phyloP scores from a whole-genome alignment of 257 asterid genomes.

The Ajuga chamaepitys region DNA sequence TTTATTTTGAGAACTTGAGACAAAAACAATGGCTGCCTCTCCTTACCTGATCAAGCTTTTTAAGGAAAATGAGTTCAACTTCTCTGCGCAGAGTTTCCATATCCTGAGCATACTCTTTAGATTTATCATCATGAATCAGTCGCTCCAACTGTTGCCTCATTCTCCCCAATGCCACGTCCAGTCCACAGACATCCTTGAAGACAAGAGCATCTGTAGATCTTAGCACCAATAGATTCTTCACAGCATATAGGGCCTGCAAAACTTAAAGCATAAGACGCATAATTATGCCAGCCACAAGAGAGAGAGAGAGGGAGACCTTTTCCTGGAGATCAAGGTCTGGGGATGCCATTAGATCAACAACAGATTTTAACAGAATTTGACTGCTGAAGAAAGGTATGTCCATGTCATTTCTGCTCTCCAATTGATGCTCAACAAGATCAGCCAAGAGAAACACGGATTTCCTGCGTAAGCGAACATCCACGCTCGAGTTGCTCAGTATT shows the following conservation, averaged over 20 bases:
- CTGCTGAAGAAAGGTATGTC: slow-evolving; percentile 46
- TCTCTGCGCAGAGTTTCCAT: slow-evolving; percentile 57
- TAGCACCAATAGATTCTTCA: slow-evolving; percentile 50
- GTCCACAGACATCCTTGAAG: slow-evolving; percentile 48
- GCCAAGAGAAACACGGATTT: slow-evolving; percentile 60
- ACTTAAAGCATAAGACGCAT: slow-evolving; percentile 6
- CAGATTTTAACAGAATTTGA: slow-evolving; percentile 47
- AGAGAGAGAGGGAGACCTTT: slow-evolving; percentile 40
- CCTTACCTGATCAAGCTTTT: slow-evolving; percentile 41
- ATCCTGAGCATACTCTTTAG: slow-evolving; percentile 51
- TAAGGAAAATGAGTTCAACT: slow-evolving; percentile 45
- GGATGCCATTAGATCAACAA: slow-evolving; percentile 52
- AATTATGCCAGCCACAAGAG: background rate
- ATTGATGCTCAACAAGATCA: slow-evolving; percentile 52
- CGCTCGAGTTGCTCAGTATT: slow-evolving; percentile 57
- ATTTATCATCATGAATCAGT: slow-evolving; percentile 32
- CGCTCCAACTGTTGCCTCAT: slow-evolving; percentile 46
- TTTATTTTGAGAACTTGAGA: background rate
- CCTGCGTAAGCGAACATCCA: slow-evolving; percentile 60
- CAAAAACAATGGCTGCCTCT: background rate
- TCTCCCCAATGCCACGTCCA: slow-evolving; percentile 44
- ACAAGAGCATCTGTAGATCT: slow-evolving; percentile 37
- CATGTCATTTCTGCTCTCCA: slow-evolving; percentile 26
- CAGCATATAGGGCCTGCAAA: slow-evolving; percentile 63
- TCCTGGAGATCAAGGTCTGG: slow-evolving; percentile 81